These are phyloP conservation scores for Kickxella alabastrina DNA, from an alignment of 192 early-diverging fungal species.

Conservation along the genomic window DNA sequence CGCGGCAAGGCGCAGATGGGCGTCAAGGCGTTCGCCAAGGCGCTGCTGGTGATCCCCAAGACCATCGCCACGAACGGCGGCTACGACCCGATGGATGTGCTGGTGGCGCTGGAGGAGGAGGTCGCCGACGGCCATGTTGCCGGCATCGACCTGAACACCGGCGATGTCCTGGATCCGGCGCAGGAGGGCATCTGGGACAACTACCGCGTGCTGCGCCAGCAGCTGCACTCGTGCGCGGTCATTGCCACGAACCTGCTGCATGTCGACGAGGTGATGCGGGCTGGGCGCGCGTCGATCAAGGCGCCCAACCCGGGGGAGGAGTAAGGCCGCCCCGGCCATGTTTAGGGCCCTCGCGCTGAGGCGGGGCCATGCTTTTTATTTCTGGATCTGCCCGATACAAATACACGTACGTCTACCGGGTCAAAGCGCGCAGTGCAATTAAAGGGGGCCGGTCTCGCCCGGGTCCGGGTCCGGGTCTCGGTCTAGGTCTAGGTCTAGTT, in stretches of 20 bases:
- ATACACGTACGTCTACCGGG: no score
- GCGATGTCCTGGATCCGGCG: conserved; percentile 88
- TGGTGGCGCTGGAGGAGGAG: conserved; percentile 93
- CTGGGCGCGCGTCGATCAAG: conserved; percentile 54
- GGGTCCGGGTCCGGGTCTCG: no score
- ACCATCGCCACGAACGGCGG: conserved; percentile 93
- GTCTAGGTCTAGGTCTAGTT: no score
- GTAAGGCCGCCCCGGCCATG: no score
- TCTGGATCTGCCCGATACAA: no score
- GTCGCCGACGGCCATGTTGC: conserved; percentile 85
- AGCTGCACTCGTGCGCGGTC: conserved; percentile 96
- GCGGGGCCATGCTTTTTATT: no score
- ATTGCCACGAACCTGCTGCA: conserved; percentile 96
- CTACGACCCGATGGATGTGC: conserved; percentile 92
- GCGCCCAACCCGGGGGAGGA: conserved; percentile 48
- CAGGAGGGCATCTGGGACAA: conserved; percentile 97
- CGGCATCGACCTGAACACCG: conserved; percentile 90
- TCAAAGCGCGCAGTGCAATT: no score
- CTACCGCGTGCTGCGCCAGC: conserved; percentile 93
- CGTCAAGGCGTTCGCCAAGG: conserved; percentile 94
- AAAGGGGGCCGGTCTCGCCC: no score
- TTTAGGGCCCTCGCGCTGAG: no score
- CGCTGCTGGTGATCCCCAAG: conserved; percentile 94
- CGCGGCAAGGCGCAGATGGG: conserved; percentile 96
- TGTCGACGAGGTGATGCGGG: conserved; percentile 98